phyloP scores from a whole-genome alignment of 2,329 filamentous ascomycete species.

The Botrytis tulipae region DNA sequence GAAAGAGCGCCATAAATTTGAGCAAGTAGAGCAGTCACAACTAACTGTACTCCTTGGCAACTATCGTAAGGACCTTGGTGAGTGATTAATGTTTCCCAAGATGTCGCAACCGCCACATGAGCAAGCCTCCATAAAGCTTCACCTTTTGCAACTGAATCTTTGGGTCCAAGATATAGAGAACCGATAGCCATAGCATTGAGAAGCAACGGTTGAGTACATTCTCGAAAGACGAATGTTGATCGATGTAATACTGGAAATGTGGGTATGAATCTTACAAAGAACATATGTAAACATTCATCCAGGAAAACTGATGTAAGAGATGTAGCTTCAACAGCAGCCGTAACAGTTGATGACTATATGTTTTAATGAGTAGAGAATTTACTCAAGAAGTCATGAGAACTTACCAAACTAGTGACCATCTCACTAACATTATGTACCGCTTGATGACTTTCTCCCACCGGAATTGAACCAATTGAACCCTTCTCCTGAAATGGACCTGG shows the following conservation, averaged over 20 bases:
- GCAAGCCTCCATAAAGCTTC: constrained; percentile 46
- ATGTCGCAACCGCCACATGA: constrained; percentile 46
- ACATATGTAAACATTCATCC: constrained; percentile 48
- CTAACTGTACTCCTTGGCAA: constrained; percentile 45
- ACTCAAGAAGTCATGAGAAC: constrained; percentile 21
- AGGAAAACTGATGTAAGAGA: constrained; percentile 47
- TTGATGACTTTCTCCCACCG: constrained; percentile 44
- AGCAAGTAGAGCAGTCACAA: constrained; percentile 44
- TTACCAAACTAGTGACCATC: constrained; percentile 45
- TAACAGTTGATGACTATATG: constrained; percentile 44
- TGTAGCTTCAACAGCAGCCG: constrained; percentile 45
- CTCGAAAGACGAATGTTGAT: constrained; percentile 46
- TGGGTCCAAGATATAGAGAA: constrained; percentile 46
- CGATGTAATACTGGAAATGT: constrained; percentile 47
- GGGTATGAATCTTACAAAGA: constrained; percentile 47
- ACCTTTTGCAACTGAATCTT: constrained; percentile 44
- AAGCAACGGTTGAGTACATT: constrained; percentile 45
- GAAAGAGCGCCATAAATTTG: constrained; percentile 47
- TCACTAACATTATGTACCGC: constrained; percentile 47
- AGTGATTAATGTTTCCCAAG: constrained; percentile 46
- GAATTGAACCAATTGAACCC: constrained; percentile 41
- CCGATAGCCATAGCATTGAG: constrained; percentile 48
- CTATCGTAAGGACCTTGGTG: constrained; percentile 44
- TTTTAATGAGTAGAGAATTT: background rate
- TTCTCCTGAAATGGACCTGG: constrained; percentile 42